Evolutionary conservation across 768 basidiomycete species (phyloP).

Genomic region (Boletus rufocinnamomeus): DNA sequence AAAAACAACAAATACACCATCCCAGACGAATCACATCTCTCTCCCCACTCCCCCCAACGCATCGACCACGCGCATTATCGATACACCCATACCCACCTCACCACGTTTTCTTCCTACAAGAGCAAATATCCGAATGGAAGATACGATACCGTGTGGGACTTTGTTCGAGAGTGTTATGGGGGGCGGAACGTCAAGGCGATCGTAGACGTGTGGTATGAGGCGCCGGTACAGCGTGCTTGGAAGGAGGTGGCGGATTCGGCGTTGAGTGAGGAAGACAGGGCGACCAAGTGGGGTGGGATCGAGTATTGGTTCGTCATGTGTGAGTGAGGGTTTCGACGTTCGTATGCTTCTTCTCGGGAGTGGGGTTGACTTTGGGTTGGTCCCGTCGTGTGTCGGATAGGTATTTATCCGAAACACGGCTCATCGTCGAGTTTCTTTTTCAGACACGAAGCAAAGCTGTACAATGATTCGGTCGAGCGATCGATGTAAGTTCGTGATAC

Average conservation of each 20-base stretch:
- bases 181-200: slow-evolving; percentile 61
- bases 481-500: slow-evolving; percentile 53
- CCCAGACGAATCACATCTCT: slow-evolving; percentile 38
- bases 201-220: slow-evolving; percentile 91
- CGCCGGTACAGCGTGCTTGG: slow-evolving; percentile 64
- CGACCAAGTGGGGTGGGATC: slow-evolving; percentile 61
- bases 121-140: slow-evolving; percentile 59
- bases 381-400: slow-evolving; percentile 37
- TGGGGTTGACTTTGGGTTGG: too few species aligned
- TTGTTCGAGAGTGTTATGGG: slow-evolving; percentile 62
- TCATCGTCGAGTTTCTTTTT: background rate
- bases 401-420: slow-evolving; percentile 58
- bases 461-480: slow-evolving; percentile 65
- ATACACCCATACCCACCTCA: slow-evolving; percentile 84
- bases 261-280: slow-evolving; percentile 47
- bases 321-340: slow-evolving; percentile 38
- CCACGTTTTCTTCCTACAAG: slow-evolving; percentile 69
- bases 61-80: slow-evolving; percentile 53
- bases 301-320: slow-evolving; percentile 87
- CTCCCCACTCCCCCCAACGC: slow-evolving; percentile 32
- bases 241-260: slow-evolving; percentile 75
- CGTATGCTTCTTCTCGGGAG: too few species aligned
- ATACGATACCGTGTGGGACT: slow-evolving; percentile 61
- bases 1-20: slow-evolving; percentile 38
- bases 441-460: slow-evolving; percentile 72